Percentiles rank a stretch among this genome's conserved stretches.
These are phyloP conservation scores for Aspergillus pseudotamarii DNA, from an alignment of 2,329 filamentous ascomycete genomes.

Conservation along the genomic window DNA sequence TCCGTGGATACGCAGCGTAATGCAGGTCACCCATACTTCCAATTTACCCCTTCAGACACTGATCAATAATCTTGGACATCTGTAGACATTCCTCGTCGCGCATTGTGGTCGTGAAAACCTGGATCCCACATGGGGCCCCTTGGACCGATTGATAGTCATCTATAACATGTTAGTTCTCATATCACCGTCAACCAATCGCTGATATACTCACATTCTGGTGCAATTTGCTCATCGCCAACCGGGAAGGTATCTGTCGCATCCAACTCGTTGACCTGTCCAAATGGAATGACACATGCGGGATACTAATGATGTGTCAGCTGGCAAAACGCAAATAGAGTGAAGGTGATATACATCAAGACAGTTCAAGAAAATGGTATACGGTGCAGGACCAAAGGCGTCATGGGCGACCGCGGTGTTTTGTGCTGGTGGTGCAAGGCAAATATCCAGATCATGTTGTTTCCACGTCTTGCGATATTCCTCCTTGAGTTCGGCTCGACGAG, in stretches of 20 bases:
- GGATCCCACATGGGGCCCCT: conserved; percentile 32
- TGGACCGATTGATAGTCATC: conserved; percentile 29
- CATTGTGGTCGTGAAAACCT: conserved; percentile 31
- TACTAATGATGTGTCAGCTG: conserved; percentile 38
- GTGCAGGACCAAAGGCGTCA: conserved; percentile 40
- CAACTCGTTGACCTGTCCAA: conserved; percentile 22
- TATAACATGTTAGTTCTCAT: conserved; percentile 1
- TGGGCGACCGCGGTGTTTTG: conserved; percentile 55
- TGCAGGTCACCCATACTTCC: not conserved
- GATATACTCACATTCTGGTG: conserved; percentile 24
- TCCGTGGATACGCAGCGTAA: fast-evolving
- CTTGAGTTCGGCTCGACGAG: conserved; percentile 35
- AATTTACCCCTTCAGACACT: conserved; percentile 19
- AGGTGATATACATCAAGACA: conserved; percentile 48
- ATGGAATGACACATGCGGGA: conserved; percentile 53
- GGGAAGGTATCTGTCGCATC: conserved; percentile 17
- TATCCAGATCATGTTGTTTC: conserved; percentile 51
- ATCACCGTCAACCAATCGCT: not conserved
- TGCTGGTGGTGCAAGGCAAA: conserved; percentile 50
- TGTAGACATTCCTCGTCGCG: conserved; percentile 34
- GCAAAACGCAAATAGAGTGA: conserved; percentile 7
- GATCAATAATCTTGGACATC: conserved; percentile 30
- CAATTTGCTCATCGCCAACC: conserved; percentile 18
- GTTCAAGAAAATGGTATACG: conserved; percentile 46
- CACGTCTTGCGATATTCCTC: conserved; percentile 47